Conservation (phyloP, 1,139 yeast species). For the Sporopachydermia cereana region DNA sequence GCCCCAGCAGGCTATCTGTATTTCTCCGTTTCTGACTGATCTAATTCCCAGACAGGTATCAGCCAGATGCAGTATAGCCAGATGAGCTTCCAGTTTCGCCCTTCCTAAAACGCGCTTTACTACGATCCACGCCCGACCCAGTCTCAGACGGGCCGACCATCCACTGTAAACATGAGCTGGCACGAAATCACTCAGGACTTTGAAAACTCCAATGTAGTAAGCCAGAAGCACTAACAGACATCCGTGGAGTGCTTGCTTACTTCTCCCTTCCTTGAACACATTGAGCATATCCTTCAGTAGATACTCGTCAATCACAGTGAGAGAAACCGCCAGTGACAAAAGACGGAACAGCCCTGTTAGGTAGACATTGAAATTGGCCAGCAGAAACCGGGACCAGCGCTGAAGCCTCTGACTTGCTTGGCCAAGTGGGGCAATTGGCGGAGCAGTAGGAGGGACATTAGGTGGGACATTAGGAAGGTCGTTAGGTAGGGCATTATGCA, state of each 20-base stretch:
- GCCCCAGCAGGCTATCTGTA: background rate
- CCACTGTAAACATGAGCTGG: background rate
- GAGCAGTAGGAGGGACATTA: too few relatives aligned
- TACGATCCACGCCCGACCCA: background rate
- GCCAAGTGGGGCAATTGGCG: too few relatives aligned
- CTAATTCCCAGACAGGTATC: background rate
- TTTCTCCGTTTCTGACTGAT: background rate
- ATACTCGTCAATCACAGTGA: background rate
- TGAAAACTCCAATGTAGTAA: background rate
- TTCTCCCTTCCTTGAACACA: background rate
- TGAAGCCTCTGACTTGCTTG: too few relatives aligned
- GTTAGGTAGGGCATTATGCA: too few relatives aligned
- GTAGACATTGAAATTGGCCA: too few relatives aligned
- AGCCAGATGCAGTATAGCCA: background rate
- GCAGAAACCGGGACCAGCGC: too few relatives aligned
- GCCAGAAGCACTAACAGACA: background rate
- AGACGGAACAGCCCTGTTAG: too few relatives aligned
- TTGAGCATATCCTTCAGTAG: background rate
- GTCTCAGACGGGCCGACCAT: background rate
- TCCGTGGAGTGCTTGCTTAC: background rate
- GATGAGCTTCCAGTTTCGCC: too few relatives aligned
- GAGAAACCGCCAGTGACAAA: background rate
- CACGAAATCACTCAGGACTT: background rate
- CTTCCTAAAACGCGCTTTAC: background rate
- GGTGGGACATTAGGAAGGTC: too few relatives aligned